phyloP scores from a whole-genome alignment of 2,329 filamentous ascomycete species.

The Bipolaris gigantea region DNA sequence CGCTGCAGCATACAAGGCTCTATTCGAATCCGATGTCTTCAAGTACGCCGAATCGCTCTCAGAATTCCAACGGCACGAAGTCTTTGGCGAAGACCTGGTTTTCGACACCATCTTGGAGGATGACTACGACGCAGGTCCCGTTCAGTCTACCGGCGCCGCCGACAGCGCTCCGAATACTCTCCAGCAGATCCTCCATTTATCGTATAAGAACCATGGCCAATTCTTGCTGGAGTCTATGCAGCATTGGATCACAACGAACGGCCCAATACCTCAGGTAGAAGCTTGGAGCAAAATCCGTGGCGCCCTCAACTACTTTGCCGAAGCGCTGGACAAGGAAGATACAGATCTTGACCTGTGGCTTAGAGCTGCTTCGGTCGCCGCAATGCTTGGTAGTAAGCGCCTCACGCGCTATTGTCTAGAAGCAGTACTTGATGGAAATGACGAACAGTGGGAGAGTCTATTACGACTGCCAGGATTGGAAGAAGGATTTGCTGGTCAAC shows the following conservation, averaged over 20 bases:
- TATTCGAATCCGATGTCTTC: constrained; percentile 94
- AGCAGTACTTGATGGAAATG: constrained; percentile 64
- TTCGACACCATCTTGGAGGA: constrained; percentile 47
- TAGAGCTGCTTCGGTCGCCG: constrained; percentile 60
- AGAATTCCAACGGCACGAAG: constrained; percentile 74
- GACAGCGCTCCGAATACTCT: constrained; percentile 79
- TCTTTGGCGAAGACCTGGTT: constrained; percentile 50
- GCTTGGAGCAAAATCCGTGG: constrained; percentile 26
- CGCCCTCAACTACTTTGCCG: constrained; percentile 58
- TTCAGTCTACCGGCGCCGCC: constrained; percentile 60
- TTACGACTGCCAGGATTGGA: constrained; percentile 58
- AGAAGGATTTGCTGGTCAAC: constrained; percentile 43
- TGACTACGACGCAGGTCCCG: constrained; percentile 43
- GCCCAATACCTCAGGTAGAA: constrained; percentile 40
- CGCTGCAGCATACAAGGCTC: constrained; percentile 74
- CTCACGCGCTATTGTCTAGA: constrained; percentile 65
- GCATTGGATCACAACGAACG: constrained; percentile 48
- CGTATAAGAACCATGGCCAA: constrained; percentile 94
- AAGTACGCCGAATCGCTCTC: constrained; percentile 84
- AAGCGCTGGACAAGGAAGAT: constrained; percentile 66
- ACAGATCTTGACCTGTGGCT: constrained; percentile 67
- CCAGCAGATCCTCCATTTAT: constrained; percentile 86
- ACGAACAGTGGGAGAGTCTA: constrained; percentile 57
- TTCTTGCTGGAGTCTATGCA: constrained; percentile 79
- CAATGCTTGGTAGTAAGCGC: constrained; percentile 60